Base-by-base conservation (phyloP, 345 rosid species). In the Arabidopsis arenosa region DNA sequence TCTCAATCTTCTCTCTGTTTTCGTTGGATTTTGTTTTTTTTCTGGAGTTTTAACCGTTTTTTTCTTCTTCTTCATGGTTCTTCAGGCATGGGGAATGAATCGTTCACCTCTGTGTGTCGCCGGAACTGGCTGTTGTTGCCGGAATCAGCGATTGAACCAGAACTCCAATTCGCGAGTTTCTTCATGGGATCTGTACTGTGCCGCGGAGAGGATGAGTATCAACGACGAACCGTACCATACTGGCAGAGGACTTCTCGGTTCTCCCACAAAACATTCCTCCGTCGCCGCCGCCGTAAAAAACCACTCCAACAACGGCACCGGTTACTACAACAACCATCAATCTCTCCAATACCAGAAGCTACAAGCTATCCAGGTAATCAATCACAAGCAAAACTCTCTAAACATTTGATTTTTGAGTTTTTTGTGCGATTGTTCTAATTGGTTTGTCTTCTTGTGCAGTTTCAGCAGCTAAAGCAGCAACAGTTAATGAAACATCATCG, bases 391-490 rank as follows among this genome's bases (percentile, higher is more conserved):
- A 11, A 2, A 5, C 41, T 59, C 30, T 56, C 3, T 45, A 2
- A 10, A 23, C 40, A 17, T 14, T 45, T 30, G 3, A 9, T 11
- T 55, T 67, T 15, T 51, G 32, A 30, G 30, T 28, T 17, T 37
- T 58, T 10, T 5, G 41, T 7, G 0, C 44, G 30, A 37, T 15
- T 21, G 12, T 17, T 6, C 60, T 75, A 18, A 23, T 62, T 63
- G 28, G 45, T 32, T 7, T 63, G 40, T 17, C 36, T 74, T 28
- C 12, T 56, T 58, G 35, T 37, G 40, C 10, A 87, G 93, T 83
- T 84, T 78, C 86, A 85, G 80, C 90, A 84, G 41, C 71, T 88
- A 58, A 86, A 84, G 33, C 92, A 87, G 54, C 88, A 83, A 14
- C 92, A 84, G 55, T 54, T 80, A 63, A 70, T 86, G 83, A 81